Conservation (phyloP, 192 early-diverging fungal genomes). For the Coemansia erecta region DNA sequence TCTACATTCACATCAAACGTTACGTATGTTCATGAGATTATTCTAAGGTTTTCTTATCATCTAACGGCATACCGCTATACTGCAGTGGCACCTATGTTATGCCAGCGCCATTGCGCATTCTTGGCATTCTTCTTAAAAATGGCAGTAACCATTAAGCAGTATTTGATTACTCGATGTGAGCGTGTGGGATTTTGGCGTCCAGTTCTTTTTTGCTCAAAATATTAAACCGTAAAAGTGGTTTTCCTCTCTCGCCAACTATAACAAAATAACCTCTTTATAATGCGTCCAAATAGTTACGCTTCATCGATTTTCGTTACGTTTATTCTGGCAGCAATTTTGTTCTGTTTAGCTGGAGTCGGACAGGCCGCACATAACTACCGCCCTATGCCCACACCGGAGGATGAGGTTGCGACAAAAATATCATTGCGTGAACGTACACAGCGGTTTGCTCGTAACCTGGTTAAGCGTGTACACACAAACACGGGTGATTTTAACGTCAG, state of each 20-base stretch:
- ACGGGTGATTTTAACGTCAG: constrained; percentile 42
- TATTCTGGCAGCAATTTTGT: too few relatives aligned
- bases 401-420: not conserved
- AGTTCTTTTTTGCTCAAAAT: too few relatives aligned
- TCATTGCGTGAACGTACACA: not conserved
- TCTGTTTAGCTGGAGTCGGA: not conserved
- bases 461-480: constrained; percentile 7
- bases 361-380: constrained; percentile 15
- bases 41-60: not conserved
- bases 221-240: too few relatives aligned
- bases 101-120: too few relatives aligned
- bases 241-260: too few relatives aligned
- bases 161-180: too few relatives aligned
- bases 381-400: constrained; percentile 32
- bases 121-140: too few relatives aligned
- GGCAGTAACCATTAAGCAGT: too few relatives aligned
- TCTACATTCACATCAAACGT: not conserved
- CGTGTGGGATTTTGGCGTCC: too few relatives aligned
- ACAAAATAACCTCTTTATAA: too few relatives aligned
- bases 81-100: too few relatives aligned
- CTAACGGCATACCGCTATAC: not conserved
- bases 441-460: constrained; percentile 3
- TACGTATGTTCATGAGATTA: not conserved
- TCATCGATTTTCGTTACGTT: not conserved
- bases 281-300: constrained; percentile 1